These are phyloP conservation scores for Hypoxylon rickii DNA, from an alignment of 495 filamentous ascomycete genomes.

Conservation along the genomic window DNA sequence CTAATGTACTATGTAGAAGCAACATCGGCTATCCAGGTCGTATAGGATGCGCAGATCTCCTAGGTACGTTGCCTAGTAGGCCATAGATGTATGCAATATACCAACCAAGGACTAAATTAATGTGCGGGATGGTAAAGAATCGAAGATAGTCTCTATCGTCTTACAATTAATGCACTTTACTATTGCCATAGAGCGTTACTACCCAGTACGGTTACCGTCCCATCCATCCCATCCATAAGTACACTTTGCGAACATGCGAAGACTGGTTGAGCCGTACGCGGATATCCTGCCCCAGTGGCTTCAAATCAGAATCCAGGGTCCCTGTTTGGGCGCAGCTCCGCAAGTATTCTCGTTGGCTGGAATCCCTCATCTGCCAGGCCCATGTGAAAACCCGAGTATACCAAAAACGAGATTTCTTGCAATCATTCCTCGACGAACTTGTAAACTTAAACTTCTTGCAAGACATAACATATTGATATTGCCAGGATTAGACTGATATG, in stretches of 20 bases:
- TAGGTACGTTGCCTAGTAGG: slow-evolving; percentile 23
- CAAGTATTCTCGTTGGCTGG: slow-evolving; percentile 3
- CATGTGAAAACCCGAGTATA: no score
- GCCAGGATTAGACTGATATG: no score
- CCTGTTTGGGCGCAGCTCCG: slow-evolving; percentile 5
- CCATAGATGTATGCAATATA: slow-evolving; percentile 1
- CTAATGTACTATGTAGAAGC: slow-evolving; percentile 17
- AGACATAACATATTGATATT: no score
- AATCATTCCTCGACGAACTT: no score
- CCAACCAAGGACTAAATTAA: neutral
- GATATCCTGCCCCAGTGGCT: slow-evolving; percentile 29
- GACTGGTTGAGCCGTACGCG: slow-evolving; percentile 31
- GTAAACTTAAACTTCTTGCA: no score
- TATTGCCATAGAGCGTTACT: no score
- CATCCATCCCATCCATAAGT: slow-evolving; percentile 2
- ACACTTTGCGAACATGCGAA: slow-evolving; percentile 17
- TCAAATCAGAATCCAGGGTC: slow-evolving; percentile 22
- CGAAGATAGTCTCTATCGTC: slow-evolving; percentile 21
- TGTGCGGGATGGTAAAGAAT: neutral
- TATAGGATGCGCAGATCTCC: slow-evolving; percentile 26
- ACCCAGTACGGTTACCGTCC: slow-evolving; percentile 24
- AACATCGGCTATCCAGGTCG: slow-evolving; percentile 23
- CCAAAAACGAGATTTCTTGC: no score
- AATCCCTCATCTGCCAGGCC: no score
- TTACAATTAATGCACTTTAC: slow-evolving; percentile 10